Percentiles rank a stretch among this genome's conserved stretches.
Evolutionary conservation across 1,284 basidiomycete species (phyloP).

Genomic region (Cystobasidium pallidum): DNA sequence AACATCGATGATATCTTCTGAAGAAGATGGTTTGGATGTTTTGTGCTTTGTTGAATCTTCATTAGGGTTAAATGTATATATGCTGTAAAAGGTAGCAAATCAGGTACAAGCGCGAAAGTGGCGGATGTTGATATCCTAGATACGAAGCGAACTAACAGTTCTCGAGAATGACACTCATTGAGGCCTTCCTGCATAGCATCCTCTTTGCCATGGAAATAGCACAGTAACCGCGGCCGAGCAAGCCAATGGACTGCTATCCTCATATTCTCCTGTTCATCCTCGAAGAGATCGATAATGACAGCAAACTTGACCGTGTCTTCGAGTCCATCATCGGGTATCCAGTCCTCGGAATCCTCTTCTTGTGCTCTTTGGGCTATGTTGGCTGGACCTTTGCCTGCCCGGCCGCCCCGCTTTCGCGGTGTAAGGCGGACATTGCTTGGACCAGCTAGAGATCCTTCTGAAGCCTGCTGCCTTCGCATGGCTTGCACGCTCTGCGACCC

Average conservation of each 20-base stretch:
- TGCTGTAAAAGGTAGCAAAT: not conserved
- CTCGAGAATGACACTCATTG: constrained; percentile 26
- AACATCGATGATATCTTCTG: constrained; percentile 42
- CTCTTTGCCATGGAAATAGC: constrained; percentile 37
- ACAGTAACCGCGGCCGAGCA: constrained; percentile 36
- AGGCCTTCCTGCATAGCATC: constrained; percentile 28
- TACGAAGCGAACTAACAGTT: constrained; percentile 10
- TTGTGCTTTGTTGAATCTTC: constrained; percentile 21
- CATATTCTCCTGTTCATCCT: constrained; percentile 44
- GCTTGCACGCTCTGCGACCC: constrained; percentile 27
- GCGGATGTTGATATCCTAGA: constrained; percentile 4
- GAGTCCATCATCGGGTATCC: constrained; percentile 42
- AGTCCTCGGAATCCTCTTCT: constrained; percentile 36
- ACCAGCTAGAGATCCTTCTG: constrained; percentile 3
- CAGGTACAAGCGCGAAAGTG: not conserved
- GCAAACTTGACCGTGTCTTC: constrained; percentile 43
- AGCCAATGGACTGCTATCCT: constrained; percentile 44
- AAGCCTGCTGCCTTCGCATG: constrained; percentile 9
- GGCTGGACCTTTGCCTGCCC: constrained; percentile 29
- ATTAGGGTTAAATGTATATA: constrained; percentile 37
- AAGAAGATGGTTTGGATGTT: constrained; percentile 26
- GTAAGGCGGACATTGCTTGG: constrained; percentile 12
- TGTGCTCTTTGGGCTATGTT: constrained; percentile 22
- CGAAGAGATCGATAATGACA: constrained; percentile 44
- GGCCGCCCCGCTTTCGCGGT: constrained; percentile 1